Base-by-base conservation (phyloP, 345 rosid species). In the Populus pruinosa region DNA sequence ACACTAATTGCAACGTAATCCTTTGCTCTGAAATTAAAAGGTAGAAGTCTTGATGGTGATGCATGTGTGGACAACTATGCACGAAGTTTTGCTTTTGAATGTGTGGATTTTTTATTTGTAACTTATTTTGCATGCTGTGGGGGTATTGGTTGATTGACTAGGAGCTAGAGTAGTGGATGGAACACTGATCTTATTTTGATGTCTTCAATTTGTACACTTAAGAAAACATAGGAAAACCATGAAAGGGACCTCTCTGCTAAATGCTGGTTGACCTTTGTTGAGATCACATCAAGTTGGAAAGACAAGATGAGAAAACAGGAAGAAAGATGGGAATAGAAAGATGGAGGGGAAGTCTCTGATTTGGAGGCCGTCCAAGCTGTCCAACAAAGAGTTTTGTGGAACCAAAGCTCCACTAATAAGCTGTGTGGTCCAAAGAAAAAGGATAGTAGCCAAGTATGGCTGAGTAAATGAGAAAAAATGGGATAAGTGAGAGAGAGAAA, bases 351-450 rank as follows among this genome's bases (percentile, higher is more conserved):
- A 74, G 56, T 44, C 33, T 31, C 44, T 39, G 71, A 74, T 70
- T 63, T 74, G 50, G 69, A 80, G 75, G 77, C 81, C 74, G 78
- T 73, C 68, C 77, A 70, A 63, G 65, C 39, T 78, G 74, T 73
- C 74, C 82, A 76, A 31, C 62, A 55, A 73, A 76, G 79, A 72
- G 73, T 41, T 20, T 8, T 50, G 78, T 69, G 76, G 78, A 71
- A 65, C 82, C 83, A 50, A 80, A 47, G 53, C 75, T 77, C 86
- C 83, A 75, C 49, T 62, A 13, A 20, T 8, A 50, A 67, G 44
- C 0, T 75, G 72, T 36, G 59, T 77, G 79, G 81, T 74, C 76
- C 72, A 80, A 39, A 53, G 69, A 47, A 29, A 81, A 75, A 71
- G 82, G 76, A 36, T 72, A 72, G 23, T 2, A 81, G 75, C 59